A percentile compares a stretch with the other conserved stretches of the same genome.
These are phyloP conservation scores for Solanum ahanhuiri DNA, from an alignment of 257 asterid species.

Conservation along the genomic window DNA sequence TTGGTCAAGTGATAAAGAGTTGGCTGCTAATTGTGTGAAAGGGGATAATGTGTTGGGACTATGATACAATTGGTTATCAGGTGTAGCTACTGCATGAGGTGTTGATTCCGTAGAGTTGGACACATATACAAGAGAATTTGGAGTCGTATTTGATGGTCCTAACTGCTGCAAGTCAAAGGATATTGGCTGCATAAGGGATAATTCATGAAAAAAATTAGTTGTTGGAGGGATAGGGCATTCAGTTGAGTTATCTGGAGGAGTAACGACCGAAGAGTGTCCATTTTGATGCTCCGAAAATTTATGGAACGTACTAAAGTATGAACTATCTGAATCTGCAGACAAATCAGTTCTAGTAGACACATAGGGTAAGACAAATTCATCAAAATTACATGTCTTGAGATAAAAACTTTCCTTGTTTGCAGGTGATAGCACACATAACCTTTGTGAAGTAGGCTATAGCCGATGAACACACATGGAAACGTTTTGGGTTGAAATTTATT, in stretches of 20 bases:
- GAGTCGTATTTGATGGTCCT: background rate
- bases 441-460: background rate
- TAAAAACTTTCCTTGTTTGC: background rate
- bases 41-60: background rate
- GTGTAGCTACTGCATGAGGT: background rate
- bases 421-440: background rate
- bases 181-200: background rate
- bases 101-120: background rate
- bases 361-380: no score
- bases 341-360: no score
- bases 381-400: no score
- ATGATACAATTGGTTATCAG: background rate
- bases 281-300: no score
- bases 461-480: background rate
- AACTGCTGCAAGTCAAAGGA: background rate
- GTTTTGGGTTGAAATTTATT: background rate
- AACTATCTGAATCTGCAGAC: no score
- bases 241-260: background rate
- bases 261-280: no score
- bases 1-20: background rate
- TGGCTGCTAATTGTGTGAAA: background rate
- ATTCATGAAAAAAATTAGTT: background rate
- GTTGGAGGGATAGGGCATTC: background rate
- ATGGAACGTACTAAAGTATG: no score
- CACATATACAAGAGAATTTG: no score